Base-by-base conservation (phyloP, 345 rosid genomes). In the Brassica cretica region DNA sequence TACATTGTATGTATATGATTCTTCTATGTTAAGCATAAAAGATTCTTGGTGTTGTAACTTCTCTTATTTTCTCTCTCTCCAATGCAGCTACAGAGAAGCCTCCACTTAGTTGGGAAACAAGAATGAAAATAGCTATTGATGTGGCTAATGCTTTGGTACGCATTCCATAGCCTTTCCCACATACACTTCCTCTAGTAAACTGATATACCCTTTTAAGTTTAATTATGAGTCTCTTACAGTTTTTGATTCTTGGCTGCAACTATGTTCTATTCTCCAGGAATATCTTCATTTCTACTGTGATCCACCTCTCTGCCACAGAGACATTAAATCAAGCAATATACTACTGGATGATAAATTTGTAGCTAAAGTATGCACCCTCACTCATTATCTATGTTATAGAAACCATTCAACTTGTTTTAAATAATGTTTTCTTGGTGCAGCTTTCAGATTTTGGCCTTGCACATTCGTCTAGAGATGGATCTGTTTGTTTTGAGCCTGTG, bases 61-160 rank as follows among this genome's bases (percentile, higher is more conserved):
- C 15, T 12, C 5, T 46, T 29, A 1, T 51, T 14, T 16, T 32
- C 2, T 49, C 18, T 16, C 10, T 41, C 6, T 35, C 85, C 97
- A 82, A 76, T 83, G 86, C 87, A 94, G 97, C 87, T 16, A 81
- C 75, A 21, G 83, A 74, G 67, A 87, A 79, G 83, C 68, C 83
- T 67, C 90, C 98, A 24, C 83, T 88, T 74, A 92, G 92, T 86
- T 94, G 98, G 98, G 90, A 87, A 77, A 94, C 93, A 18, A 89
- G 98, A 80, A 94, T 94, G 98, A 91, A 93, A 84, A 89, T 94
- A 51, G 98, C 98, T 9, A 92, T 96, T n/a, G 95, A 97, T 68
- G 98, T 96, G 60, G 97, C 98, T 8, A 92, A 90, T 84, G 98
- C 98, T 41, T 88, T 94, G 85, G 97, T 94, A 87, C 74, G 79